Base-by-base conservation (phyloP, 2,329 filamentous ascomycete genomes). In the Penicillium sp. region DNA sequence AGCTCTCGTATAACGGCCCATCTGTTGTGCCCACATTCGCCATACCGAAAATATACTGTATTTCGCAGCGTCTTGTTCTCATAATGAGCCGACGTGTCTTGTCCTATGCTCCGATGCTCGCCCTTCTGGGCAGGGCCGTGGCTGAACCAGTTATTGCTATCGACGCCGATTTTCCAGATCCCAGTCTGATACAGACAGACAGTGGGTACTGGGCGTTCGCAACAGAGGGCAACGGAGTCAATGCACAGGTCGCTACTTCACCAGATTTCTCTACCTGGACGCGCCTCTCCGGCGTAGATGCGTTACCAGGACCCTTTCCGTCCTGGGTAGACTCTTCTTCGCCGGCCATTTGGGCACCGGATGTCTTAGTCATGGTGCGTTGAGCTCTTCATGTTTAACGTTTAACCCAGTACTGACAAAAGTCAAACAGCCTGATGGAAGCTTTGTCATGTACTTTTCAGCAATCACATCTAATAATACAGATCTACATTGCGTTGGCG, bases 391-490 rank as follows among this genome's bases (percentile, higher is more conserved):
- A 14, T 9, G 21, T 20, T 18, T 24, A 35, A 1, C 24, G 7
- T 38, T 16, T 11, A n/a, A 49, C 16, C 21, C 47, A 42, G 30
- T n/a, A 45, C 30, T 38, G 33, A 48, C 30, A 47, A 54, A 11
- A 33, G 14, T n/a, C 12, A 18, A 47, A 61, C 38, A 67, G 60
- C 59, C 62, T 24, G 66, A 71, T 51, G 79, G 77, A 5, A 73
- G 66, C 4, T 84, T 81, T 64, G 76, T 83, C 40, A 78, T 85
- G 72, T 84, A 83, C 71, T 84, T 79, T 65, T 76, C 79, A n/a
- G 81, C 79, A 38, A 66, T 77, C 52, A 65, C 75, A 14, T 69
- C 66, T 0, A 64, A 65, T 9, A 64, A 70, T 50, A 63, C 70
- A 1, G 63, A 58, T 6, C 70, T 73, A 40, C 83, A 85, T 67